Evolutionary conservation across 208 protist species (phyloP).

Genomic region (Lotmaria passim): DNA sequence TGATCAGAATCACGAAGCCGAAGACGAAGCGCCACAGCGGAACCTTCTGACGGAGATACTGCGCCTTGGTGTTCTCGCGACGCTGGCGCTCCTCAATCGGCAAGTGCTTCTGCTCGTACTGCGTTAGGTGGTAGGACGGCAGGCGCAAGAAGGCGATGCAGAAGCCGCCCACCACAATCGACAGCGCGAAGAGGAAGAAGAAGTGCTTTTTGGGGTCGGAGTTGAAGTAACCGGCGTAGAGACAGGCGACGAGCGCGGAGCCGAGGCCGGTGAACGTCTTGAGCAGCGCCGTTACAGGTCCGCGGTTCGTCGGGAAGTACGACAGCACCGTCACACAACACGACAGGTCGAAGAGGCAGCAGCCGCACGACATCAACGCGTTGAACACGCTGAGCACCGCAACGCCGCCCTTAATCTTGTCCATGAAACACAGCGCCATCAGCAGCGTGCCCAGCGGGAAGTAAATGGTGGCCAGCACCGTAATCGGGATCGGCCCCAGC

Average conservation of each 20-base stretch:
- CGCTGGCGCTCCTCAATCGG: constrained; percentile 41
- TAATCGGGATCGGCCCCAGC: constrained; percentile 48
- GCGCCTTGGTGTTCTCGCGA: constrained; percentile 38
- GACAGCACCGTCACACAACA: constrained; percentile 48
- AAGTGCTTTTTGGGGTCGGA: constrained; percentile 40
- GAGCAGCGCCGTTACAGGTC: constrained; percentile 52
- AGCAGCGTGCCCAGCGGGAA: constrained; percentile 41
- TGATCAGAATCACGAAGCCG: constrained; percentile 54
- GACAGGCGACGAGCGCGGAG: constrained; percentile 45
- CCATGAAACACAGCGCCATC: constrained; percentile 50
- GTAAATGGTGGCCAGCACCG: constrained; percentile 32
- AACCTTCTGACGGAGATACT: constrained; percentile 65
- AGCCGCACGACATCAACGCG: constrained; percentile 33
- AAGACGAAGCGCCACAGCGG: constrained; percentile 57
- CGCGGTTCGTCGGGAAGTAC: constrained; percentile 57
- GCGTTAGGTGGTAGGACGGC: constrained; percentile 62
- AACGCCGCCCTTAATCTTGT: constrained; percentile 41
- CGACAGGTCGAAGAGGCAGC: constrained; percentile 47
- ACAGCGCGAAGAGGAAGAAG: constrained; percentile 48
- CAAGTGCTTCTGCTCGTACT: constrained; percentile 40
- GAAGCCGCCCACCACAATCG: constrained; percentile 25
- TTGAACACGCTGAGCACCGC: constrained; percentile 41
- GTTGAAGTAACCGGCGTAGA: constrained; percentile 44
- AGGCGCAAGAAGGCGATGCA: constrained; percentile 52
- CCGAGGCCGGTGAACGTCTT: constrained; percentile 74